These are phyloP conservation scores for Chlamydomonas incerta DNA, from an alignment of 139 green algal species.

Conservation along the genomic window DNA sequence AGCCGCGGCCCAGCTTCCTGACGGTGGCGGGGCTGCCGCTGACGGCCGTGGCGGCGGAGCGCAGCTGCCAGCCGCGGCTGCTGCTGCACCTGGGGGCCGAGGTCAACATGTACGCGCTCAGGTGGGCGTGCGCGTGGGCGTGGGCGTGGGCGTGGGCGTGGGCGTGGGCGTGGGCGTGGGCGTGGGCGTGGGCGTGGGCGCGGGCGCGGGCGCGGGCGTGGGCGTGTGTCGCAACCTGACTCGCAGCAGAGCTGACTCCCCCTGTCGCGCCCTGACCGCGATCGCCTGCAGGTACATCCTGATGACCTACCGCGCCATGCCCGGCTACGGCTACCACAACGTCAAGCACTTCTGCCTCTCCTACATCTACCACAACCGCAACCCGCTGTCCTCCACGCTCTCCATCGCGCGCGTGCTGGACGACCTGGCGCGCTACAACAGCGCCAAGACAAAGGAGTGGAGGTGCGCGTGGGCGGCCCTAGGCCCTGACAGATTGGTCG, in stretches of 20 bases:
- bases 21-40: neutral
- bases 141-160: too few relatives aligned
- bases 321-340: neutral
- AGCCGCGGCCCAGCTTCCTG: neutral
- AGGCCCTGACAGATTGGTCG: too few relatives aligned
- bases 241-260: too few relatives aligned
- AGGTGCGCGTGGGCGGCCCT: too few relatives aligned
- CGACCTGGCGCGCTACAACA: too few relatives aligned
- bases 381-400: neutral
- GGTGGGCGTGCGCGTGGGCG: too few relatives aligned
- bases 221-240: too few relatives aligned
- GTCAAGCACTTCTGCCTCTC: neutral
- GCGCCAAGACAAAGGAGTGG: too few relatives aligned
- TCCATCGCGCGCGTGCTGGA: neutral
- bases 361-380: neutral
- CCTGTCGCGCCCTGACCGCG: too few relatives aligned
- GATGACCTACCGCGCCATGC: neutral
- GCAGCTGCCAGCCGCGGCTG: slow-evolving; percentile 9
- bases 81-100: neutral
- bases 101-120: neutral
- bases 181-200: too few relatives aligned
- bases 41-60: neutral
- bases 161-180: too few relatives aligned
- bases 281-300: neutral
- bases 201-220: too few relatives aligned